These are phyloP conservation scores for Solanum lycopersicoides DNA, from an alignment of 257 asterid genomes.

Conservation along the genomic window DNA sequence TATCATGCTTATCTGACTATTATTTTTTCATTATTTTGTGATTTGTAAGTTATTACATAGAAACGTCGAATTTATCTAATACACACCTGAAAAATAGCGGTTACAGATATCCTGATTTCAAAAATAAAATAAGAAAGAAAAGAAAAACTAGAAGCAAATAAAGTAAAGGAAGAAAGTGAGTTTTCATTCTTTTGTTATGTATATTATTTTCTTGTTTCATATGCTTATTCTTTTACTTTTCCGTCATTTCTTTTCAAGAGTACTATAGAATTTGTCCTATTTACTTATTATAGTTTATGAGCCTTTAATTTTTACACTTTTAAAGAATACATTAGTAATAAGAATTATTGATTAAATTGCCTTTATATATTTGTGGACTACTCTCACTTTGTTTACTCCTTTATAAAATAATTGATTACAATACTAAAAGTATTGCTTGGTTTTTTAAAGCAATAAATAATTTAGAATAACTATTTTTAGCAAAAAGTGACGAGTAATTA, in stretches of 20 bases:
- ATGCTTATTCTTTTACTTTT: neutral
- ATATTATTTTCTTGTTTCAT: neutral
- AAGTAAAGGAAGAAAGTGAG: neutral
- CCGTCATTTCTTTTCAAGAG: neutral
- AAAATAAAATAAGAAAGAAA: neutral
- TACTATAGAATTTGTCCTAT: neutral
- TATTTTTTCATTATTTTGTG: neutral
- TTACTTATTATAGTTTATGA: neutral
- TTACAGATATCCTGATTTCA: neutral
- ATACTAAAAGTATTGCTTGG: neutral
- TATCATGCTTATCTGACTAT: neutral
- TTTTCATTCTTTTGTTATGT: neutral
- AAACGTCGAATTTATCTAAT: accelerated
- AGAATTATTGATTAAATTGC: neutral
- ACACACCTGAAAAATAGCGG: neutral
- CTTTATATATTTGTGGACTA: neutral
- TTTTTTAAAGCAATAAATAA: neutral
- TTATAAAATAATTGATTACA: neutral
- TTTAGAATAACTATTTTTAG: neutral
- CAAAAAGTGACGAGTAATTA: neutral
- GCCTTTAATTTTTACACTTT: neutral
- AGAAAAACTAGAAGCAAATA: neutral
- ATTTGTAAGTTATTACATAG: neutral
- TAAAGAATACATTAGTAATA: neutral
- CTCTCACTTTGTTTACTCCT: neutral